A percentile compares a stretch with the other conserved stretches of the same genome.
Evolutionary conservation across 2,329 filamentous ascomycete genomes (phyloP).

Genomic region (Epichloe festucae): DNA sequence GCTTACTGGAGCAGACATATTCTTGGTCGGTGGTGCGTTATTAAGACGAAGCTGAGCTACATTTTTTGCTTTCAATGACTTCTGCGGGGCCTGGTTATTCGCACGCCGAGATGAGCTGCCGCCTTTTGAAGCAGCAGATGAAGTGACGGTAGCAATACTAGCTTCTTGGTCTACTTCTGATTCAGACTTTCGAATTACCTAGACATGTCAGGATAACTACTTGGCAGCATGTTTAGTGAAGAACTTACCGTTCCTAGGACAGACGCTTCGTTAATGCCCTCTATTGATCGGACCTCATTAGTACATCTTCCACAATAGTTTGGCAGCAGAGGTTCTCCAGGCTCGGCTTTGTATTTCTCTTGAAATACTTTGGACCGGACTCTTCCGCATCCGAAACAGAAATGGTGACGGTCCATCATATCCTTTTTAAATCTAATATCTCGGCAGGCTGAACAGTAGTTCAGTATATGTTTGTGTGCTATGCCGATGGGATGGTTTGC

Average conservation of each 20-base stretch:
- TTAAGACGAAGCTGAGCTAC: not conserved
- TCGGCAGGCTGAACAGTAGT: conserved; percentile 23
- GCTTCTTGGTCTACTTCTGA: not conserved
- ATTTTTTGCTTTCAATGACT: not conserved
- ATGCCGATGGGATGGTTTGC: conserved; percentile 17
- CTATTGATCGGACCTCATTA: conserved; percentile 12
- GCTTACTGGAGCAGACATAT: not conserved
- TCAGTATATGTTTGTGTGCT: conserved; percentile 15
- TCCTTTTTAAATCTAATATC: conserved; percentile 12
- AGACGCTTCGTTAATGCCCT: conserved; percentile 15
- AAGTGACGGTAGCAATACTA: not conserved
- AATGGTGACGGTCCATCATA: conserved; percentile 18
- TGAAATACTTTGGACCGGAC: conserved; percentile 16
- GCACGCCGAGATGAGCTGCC: not conserved
- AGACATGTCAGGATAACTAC: not conserved
- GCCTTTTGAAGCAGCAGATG: not conserved
- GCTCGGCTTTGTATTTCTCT: conserved; percentile 7
- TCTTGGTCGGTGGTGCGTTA: not conserved
- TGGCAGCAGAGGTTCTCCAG: conserved; percentile 15
- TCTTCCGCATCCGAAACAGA: conserved; percentile 26
- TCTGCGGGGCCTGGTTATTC: not conserved
- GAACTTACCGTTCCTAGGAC: conserved; percentile 12
- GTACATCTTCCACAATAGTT: conserved; percentile 22
- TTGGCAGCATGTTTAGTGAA: not conserved
- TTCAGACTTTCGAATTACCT: not conserved